Evolutionary conservation across 768 basidiomycete species (phyloP).

Genomic region (Fistulinella prunicolor): DNA sequence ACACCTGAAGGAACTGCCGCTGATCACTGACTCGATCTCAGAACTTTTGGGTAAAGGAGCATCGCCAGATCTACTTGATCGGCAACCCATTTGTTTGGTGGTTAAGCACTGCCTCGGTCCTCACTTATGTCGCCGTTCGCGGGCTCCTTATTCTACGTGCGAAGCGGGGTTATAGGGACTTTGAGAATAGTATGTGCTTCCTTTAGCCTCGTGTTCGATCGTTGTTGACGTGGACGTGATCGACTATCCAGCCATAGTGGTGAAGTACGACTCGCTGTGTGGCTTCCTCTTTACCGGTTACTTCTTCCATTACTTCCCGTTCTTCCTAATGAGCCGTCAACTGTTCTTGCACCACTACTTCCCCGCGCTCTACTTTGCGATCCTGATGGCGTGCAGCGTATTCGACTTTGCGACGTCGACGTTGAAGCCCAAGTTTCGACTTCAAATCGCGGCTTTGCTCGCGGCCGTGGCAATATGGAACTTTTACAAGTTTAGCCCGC

Average conservation of each 20-base stretch:
- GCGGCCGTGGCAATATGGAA: conserved; percentile 73
- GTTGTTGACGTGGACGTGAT: conserved; percentile 1
- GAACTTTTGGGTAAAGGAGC: conserved; percentile 99
- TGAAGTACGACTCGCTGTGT: conserved; percentile 88
- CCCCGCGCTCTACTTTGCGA: conserved; percentile 93
- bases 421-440: conserved; percentile 68
- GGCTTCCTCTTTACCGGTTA: conserved; percentile 93
- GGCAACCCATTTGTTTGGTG: conserved; percentile 97
- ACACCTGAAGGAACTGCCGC: neutral
- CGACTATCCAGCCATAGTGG: conserved; percentile 70
- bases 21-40: conserved; percentile 29
- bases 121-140: conserved; percentile 63
- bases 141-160: conserved; percentile 82
- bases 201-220: neutral
- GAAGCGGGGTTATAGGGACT: conserved; percentile 88
- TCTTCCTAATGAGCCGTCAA: conserved; percentile 96
- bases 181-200: conserved; percentile 74
- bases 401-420: conserved; percentile 87
- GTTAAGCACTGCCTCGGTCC: conserved; percentile 69
- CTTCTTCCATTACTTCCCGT: conserved; percentile 92
- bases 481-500: conserved; percentile 74
- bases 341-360: conserved; percentile 98
- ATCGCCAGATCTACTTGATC: conserved; percentile 91
- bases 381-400: conserved; percentile 68
- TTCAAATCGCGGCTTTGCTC: conserved; percentile 79